These are phyloP conservation scores for Lentinus brumalis DNA, from an alignment of 768 basidiomycete species.

Conservation along the genomic window DNA sequence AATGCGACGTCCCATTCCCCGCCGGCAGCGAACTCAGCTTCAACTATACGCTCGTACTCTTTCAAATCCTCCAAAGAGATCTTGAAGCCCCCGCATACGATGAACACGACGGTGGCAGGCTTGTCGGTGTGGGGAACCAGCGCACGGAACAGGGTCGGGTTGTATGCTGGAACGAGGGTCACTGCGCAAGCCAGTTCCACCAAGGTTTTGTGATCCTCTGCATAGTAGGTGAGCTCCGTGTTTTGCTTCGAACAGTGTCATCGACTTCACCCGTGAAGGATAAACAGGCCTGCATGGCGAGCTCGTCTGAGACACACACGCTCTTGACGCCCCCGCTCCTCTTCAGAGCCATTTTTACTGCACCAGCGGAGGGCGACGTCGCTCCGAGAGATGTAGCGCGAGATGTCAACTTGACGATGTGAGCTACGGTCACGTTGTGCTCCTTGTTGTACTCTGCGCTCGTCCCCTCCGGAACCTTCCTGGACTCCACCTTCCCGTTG, in stretches of 20 bases:
- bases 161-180: slow-evolving; percentile 68
- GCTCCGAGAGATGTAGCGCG: slow-evolving; percentile 74
- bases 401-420: slow-evolving; percentile 59
- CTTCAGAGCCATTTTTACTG: slow-evolving; percentile 66
- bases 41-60: slow-evolving; percentile 47
- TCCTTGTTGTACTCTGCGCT: slow-evolving; percentile 41
- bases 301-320: slow-evolving; percentile 65
- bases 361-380: slow-evolving; percentile 58
- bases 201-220: slow-evolving; percentile 76
- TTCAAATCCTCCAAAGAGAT: slow-evolving; percentile 54
- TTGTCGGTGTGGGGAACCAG: slow-evolving; percentile 42
- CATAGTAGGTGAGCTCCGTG: background rate
- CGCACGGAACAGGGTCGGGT: slow-evolving; percentile 52
- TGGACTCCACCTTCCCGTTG: slow-evolving; percentile 37
- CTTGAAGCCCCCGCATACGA: slow-evolving; percentile 76
- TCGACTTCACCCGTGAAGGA: slow-evolving; percentile 56
- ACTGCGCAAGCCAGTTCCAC: slow-evolving; percentile 77
- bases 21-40: slow-evolving; percentile 33
- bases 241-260: background rate
- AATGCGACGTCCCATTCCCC: slow-evolving; percentile 30
- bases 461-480: slow-evolving; percentile 41
- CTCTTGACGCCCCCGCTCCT: slow-evolving; percentile 57
- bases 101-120: slow-evolving; percentile 53
- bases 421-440: slow-evolving; percentile 55
- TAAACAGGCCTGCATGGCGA: slow-evolving; percentile 62